Percentiles rank a stretch among this genome's conserved stretches.
These are phyloP conservation scores for Mortierella sp. DNA, from an alignment of 371 early-diverging fungal genomes.

Conservation along the genomic window DNA sequence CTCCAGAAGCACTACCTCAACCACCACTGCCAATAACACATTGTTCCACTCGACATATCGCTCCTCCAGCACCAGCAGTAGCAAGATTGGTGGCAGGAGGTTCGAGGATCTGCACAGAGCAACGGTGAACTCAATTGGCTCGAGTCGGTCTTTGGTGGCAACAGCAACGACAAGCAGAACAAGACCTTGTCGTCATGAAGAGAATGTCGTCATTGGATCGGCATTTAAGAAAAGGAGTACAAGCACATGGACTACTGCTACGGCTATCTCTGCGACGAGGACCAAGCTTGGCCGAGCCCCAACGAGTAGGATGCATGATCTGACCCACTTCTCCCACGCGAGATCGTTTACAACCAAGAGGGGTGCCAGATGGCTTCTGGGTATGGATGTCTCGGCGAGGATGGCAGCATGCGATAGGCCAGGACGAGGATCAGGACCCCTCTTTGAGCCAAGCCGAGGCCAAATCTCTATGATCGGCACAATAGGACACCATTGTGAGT, in stretches of 20 bases:
- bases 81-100: background rate
- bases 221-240: background rate
- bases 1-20: background rate
- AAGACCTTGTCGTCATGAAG: too few relatives aligned
- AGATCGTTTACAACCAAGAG: background rate
- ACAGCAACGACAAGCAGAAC: background rate
- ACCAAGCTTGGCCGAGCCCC: background rate
- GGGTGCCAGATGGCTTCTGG: background rate
- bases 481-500: background rate
- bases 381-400: background rate
- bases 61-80: background rate
- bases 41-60: background rate
- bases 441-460: constrained; percentile 9
- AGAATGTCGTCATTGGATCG: background rate
- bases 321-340: background rate
- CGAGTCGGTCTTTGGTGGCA: background rate
- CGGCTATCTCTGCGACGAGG: background rate
- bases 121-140: background rate
- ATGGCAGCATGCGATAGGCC: background rate
- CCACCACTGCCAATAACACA: background rate
- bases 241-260: background rate
- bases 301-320: background rate
- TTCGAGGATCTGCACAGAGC: background rate
- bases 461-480: background rate
- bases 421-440: background rate